These are phyloP conservation scores for Bryum argenteum DNA, from an alignment of 225 moss, liverwort and hornwort genomes.

Conservation along the genomic window DNA sequence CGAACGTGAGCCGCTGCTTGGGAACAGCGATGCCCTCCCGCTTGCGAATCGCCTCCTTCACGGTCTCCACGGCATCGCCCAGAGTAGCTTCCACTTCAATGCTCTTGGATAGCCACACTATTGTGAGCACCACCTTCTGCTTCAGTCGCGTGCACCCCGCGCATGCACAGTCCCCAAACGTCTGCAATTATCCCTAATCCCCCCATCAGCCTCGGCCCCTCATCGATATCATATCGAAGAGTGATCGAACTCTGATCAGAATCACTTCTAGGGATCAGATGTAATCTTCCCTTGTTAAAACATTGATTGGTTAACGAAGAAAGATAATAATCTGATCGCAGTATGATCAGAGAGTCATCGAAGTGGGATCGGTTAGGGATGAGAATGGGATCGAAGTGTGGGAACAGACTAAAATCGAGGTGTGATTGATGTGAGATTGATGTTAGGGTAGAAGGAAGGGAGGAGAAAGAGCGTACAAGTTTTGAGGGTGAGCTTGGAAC, in stretches of 20 bases:
- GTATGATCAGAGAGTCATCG: too few relatives aligned
- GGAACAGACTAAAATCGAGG: too few relatives aligned
- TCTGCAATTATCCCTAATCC: conserved; percentile 4
- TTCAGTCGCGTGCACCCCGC: conserved; percentile 22
- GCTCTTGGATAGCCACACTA: conserved; percentile 14
- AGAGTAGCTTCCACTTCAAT: conserved; percentile 31
- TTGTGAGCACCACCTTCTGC: conserved; percentile 22
- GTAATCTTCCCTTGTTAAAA: too few relatives aligned
- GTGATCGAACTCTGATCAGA: too few relatives aligned
- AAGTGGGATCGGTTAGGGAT: too few relatives aligned
- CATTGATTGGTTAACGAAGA: too few relatives aligned
- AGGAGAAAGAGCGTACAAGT: background rate
- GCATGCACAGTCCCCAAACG: conserved; percentile 22
- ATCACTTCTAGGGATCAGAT: too few relatives aligned
- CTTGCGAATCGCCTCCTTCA: conserved; percentile 36
- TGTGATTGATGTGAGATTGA: too few relatives aligned
- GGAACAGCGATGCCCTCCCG: conserved; percentile 26
- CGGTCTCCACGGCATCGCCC: conserved; percentile 31
- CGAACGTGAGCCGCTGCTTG: conserved; percentile 31
- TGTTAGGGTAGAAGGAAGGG: background rate
- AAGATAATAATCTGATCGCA: too few relatives aligned
- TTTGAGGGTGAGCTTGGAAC: conserved; percentile 25
- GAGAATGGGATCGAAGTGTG: too few relatives aligned
- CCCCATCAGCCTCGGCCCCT: too few relatives aligned
- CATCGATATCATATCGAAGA: too few relatives aligned